Conservation (phyloP, 176 grass and related monocot species). For the Canna indica region DNA sequence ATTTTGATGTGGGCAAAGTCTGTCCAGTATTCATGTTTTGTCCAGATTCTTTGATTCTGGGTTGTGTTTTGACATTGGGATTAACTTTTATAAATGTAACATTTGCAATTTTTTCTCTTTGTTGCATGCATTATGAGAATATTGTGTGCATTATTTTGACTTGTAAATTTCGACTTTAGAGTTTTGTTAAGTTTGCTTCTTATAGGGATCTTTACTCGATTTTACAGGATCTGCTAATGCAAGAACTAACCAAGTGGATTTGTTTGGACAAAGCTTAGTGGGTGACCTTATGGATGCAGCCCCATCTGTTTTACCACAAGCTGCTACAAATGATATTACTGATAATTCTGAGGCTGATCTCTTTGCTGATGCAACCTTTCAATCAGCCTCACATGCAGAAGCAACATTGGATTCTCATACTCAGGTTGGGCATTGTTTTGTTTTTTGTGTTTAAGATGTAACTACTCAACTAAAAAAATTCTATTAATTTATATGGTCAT, state of each 20-base stretch:
- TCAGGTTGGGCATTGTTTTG: constrained; percentile 40
- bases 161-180: constrained; percentile 2
- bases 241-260: constrained; percentile 42
- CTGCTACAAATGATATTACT: constrained; percentile 3
- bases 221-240: constrained; percentile 44
- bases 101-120: no score
- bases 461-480: not conserved
- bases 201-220: constrained; percentile 12
- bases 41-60: no score
- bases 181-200: constrained; percentile 21
- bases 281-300: constrained; percentile 50
- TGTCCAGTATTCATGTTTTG: no score
- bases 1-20: no score
- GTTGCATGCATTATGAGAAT: not conserved
- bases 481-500: not conserved
- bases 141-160: not conserved
- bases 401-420: constrained; percentile 23
- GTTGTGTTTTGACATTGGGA: no score
- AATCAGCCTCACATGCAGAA: constrained; percentile 45
- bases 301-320: constrained; percentile 30
- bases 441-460: constrained; percentile 7
- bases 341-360: constrained; percentile 58
- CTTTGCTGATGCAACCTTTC: constrained; percentile 87
- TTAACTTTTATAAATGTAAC: no score
- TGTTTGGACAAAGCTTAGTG: constrained; percentile 82